Evolutionary conservation across 495 filamentous ascomycete species (phyloP).

Genomic region (Elasticomyces elasticus): DNA sequence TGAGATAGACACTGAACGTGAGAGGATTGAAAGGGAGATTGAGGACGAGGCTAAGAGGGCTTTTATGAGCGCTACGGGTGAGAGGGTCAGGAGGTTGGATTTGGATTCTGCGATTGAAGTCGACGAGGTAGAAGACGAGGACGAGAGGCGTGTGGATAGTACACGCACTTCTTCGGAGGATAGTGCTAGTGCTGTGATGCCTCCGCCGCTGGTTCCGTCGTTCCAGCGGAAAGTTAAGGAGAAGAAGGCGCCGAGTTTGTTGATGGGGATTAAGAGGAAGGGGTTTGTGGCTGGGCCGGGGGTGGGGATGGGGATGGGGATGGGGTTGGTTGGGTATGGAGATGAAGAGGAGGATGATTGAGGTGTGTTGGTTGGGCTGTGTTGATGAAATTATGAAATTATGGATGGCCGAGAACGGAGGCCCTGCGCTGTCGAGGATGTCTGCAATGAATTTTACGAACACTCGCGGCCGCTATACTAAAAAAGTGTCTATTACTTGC

Average conservation of each 20-base stretch:
- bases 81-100: conserved; percentile 41
- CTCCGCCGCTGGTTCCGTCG: conserved; percentile 43
- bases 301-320: conserved; percentile 4
- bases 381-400: too few relatives aligned
- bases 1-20: conserved; percentile 47
- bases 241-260: conserved; percentile 63
- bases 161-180: conserved; percentile 29
- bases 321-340: conserved; percentile 3
- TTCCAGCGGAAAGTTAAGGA: conserved; percentile 74
- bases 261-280: conserved; percentile 84
- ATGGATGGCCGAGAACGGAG: too few relatives aligned
- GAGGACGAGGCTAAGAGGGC: conserved; percentile 74
- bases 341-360: conserved; percentile 7
- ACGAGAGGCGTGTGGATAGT: conserved; percentile 19
- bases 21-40: conserved; percentile 67
- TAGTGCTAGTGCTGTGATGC: conserved; percentile 18
- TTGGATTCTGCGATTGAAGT: conserved; percentile 16
- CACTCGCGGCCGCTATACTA: too few relatives aligned
- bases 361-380: too few relatives aligned
- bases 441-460: too few relatives aligned
- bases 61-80: conserved; percentile 54
- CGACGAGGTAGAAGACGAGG: conserved; percentile 34
- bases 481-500: too few relatives aligned
- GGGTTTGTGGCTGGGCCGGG: not conserved
- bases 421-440: too few relatives aligned